Base-by-base conservation (phyloP, 345 rosid genomes). In the Barbarea vulgaris region DNA sequence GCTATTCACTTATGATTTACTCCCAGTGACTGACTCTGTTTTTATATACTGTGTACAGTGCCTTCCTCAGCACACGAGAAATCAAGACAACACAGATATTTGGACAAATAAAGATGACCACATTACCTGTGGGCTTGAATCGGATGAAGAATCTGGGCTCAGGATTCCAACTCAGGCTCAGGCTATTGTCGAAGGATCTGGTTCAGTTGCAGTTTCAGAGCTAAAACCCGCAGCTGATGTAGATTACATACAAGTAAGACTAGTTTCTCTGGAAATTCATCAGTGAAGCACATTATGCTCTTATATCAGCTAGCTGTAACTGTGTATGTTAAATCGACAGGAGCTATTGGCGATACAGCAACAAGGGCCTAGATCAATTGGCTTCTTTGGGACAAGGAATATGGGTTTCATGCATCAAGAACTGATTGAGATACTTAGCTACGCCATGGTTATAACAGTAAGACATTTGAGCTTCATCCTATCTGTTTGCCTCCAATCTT, bases 321-420 rank as follows among this genome's bases (percentile, higher is more conserved):
- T 18, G 4, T 51, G 9, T 50, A 41, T 77, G 66, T 64, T 39
- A 5, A 39, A 68, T 52, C 42, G 0, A 84, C 87, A 95, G 99
- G 99, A 95, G 76, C 77, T 95, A 72, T 78, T 95, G 81, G 99
- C 99, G 61, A 95, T 95, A 80, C 99, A 95, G 74, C 97, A 95
- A 76, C 99, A 95, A 84, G 97, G 99, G 67, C 99, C 99, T 64
- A 85, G 99, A 83, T 67, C 89, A 53, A 95, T 95, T 77, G 97
- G 99, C 65, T 95, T 95, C 80, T 95, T 95, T 72, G 99, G 99
- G 37, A 92, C 97, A 2, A 79, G 97, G 69, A 95, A 95, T 67
- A 95, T 95, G 99, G 99, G 97, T 57, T 95, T 95, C 86, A 87
- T 95, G 97, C 99, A 95, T 84, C 99, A 95, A 81, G 89, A 95